These are phyloP conservation scores for Tephrocybe sp. DNA, from an alignment of 768 basidiomycete species.

Conservation along the genomic window DNA sequence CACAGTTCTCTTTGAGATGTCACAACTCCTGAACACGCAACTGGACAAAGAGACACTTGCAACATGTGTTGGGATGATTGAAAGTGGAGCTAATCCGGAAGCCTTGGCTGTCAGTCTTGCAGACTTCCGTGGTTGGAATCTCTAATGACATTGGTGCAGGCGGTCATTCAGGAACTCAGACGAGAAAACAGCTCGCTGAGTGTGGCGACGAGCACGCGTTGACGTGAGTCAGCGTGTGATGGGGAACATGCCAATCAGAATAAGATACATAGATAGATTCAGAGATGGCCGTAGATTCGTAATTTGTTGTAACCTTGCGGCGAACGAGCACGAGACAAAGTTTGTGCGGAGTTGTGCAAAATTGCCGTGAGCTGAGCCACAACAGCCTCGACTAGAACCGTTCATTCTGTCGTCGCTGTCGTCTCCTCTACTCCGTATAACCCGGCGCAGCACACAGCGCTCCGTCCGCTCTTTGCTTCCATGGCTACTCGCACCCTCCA, in stretches of 20 bases:
- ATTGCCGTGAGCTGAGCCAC: conserved; percentile 6
- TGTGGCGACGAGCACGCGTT: conserved; percentile 1
- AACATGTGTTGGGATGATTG: conserved; percentile 90
- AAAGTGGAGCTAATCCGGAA: conserved; percentile 90
- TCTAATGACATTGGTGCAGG: conserved; percentile 41
- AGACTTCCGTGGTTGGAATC: conserved; percentile 4
- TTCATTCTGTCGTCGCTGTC: not conserved
- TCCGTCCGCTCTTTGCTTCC: conserved; percentile 12
- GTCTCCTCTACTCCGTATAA: not conserved
- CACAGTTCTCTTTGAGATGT: conserved; percentile 82
- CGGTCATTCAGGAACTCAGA: conserved; percentile 82
- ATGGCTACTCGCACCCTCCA: conserved; percentile 57
- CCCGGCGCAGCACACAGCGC: conserved; percentile 1
- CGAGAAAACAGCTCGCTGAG: conserved; percentile 55
- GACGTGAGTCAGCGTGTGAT: no score
- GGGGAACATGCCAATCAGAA: no score
- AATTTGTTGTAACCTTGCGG: no score
- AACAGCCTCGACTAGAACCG: conserved; percentile 1
- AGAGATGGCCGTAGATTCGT: conserved; percentile 1
- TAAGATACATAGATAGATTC: no score
- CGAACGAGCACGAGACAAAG: conserved; percentile 17
- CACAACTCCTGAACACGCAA: conserved; percentile 83
- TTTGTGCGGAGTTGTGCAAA: conserved; percentile 26
- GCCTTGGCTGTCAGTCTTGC: conserved; percentile 70
- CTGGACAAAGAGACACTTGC: conserved; percentile 91